A percentile compares a stretch with the other conserved stretches of the same genome.
phyloP scores from a whole-genome alignment of 805 yeast genomes.

The Kodamaea fukazawae region DNA sequence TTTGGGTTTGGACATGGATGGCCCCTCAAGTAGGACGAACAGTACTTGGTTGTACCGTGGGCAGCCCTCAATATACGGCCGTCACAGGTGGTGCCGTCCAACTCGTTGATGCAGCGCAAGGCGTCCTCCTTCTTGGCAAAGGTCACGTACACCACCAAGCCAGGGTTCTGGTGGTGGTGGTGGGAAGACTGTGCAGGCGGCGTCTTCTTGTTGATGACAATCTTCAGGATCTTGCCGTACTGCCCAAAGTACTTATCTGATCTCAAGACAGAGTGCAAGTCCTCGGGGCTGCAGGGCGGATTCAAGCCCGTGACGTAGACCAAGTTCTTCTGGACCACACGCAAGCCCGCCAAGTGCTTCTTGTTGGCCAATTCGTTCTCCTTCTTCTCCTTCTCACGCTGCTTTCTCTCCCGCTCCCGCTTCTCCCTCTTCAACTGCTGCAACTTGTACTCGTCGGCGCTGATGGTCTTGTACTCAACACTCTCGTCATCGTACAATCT shows the following conservation, averaged over 20 bases:
- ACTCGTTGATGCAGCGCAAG: slow-evolving; percentile 84
- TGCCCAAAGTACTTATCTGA: slow-evolving; percentile 97
- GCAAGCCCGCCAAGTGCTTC: slow-evolving; percentile 91
- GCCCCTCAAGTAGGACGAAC: slow-evolving; percentile 93
- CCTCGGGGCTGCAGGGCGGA: slow-evolving; percentile 80
- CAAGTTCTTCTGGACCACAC: slow-evolving; percentile 96
- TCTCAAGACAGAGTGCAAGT: slow-evolving; percentile 75
- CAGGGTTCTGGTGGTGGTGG: slow-evolving; percentile 56
- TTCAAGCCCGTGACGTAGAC: slow-evolving; percentile 95
- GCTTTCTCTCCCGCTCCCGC: slow-evolving; percentile 78
- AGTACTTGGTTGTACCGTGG: slow-evolving; percentile 97
- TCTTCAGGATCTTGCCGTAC: slow-evolving; percentile 91
- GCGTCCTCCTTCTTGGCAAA: slow-evolving; percentile 94
- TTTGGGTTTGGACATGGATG: slow-evolving; percentile 97
- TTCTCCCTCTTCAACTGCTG: slow-evolving; percentile 80
- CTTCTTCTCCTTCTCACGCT: slow-evolving; percentile 85
- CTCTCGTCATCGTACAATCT: slow-evolving; percentile 89
- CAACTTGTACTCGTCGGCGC: slow-evolving; percentile 81
- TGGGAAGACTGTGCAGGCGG: slow-evolving; percentile 37
- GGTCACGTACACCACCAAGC: slow-evolving; percentile 94
- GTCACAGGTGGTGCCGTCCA: slow-evolving; percentile 90
- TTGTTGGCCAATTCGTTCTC: slow-evolving; percentile 83
- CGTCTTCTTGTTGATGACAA: slow-evolving; percentile 82
- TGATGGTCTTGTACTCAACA: slow-evolving; percentile 79
- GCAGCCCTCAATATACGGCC: slow-evolving; percentile 91